These are phyloP conservation scores for Lodderomyces metapsilosis DNA, from an alignment of 1,139 yeast species.

Conservation along the genomic window DNA sequence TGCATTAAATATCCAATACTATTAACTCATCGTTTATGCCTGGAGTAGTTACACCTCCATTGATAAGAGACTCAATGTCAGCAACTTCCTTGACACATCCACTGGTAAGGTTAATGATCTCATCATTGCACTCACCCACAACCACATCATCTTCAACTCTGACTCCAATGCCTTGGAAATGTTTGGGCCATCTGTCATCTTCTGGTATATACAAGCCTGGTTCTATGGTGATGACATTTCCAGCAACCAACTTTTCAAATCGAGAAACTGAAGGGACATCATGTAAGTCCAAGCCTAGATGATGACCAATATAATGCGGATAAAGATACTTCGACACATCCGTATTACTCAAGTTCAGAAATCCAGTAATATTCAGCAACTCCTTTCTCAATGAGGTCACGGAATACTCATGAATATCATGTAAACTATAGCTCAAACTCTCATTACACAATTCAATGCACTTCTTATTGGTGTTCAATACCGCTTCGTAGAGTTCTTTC, in stretches of 20 bases:
- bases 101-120: conserved; percentile 60
- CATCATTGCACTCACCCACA: conserved; percentile 58
- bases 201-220: conserved; percentile 91
- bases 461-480: conserved; percentile 73
- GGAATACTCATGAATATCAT: conserved; percentile 75
- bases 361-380: conserved; percentile 67
- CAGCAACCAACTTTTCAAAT: conserved; percentile 47
- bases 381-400: conserved; percentile 59
- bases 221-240: conserved; percentile 87
- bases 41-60: conserved; percentile 52
- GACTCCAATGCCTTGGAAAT: conserved; percentile 86
- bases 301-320: conserved; percentile 96
- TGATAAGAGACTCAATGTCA: conserved; percentile 70
- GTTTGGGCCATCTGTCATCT: conserved; percentile 66
- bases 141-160: conserved; percentile 93
- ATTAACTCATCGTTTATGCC: conserved; percentile 50
- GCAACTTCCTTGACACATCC: conserved; percentile 83
- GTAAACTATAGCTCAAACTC: conserved; percentile 52
- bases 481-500: conserved; percentile 83
- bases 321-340: conserved; percentile 61
- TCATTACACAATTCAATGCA: conserved; percentile 71
- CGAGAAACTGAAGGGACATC: conserved; percentile 68
- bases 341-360: conserved; percentile 43
- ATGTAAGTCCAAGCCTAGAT: conserved; percentile 90
- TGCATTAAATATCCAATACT: conserved; percentile 30